phyloP scores from a whole-genome alignment of 352 stramenopile genomes.

The Thraustochytrium striatum region DNA sequence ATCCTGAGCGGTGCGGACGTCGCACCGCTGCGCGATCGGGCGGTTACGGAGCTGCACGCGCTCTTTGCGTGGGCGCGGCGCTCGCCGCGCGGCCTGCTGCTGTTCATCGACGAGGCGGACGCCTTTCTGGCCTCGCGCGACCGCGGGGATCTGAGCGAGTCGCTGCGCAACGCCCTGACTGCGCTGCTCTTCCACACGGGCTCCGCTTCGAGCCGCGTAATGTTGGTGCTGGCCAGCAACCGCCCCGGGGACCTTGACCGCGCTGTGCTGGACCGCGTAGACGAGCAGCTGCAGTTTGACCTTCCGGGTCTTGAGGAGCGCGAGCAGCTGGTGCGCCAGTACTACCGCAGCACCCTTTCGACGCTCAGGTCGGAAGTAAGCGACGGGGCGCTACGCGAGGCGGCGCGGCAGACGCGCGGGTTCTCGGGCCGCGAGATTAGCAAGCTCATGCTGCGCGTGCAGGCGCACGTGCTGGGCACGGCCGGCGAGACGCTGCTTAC shows the following conservation, averaged over 20 bases:
- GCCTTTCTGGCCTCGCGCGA: constrained; percentile 96
- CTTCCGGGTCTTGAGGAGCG: constrained; percentile 88
- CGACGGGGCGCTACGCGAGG: constrained; percentile 77
- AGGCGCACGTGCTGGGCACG: constrained; percentile 90
- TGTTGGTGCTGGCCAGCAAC: constrained; percentile 99
- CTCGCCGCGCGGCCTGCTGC: constrained; percentile 74
- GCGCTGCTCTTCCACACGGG: constrained; percentile 97
- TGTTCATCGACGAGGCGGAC: constrained; percentile 99
- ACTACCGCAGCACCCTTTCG: constrained; percentile 72
- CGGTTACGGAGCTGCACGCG: constrained; percentile 98
- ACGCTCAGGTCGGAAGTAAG: too few relatives aligned
- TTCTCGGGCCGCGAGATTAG: constrained; percentile 97
- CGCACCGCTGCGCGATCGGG: constrained; percentile 88
- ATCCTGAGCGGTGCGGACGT: constrained; percentile 98
- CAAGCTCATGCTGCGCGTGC: constrained; percentile 98
- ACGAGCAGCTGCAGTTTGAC: constrained; percentile 97
- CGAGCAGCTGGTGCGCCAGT: constrained; percentile 92
- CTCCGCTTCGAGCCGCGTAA: constrained; percentile 94
- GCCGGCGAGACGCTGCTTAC: background rate
- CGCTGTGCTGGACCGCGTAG: constrained; percentile 97
- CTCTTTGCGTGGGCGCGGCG: constrained; percentile 98
- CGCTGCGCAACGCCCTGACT: constrained; percentile 98
- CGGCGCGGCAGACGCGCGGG: constrained; percentile 86
- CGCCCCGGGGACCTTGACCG: constrained; percentile 97
- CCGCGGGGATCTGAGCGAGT: constrained; percentile 74